Percentiles rank a stretch among this genome's conserved stretches.
These are phyloP conservation scores for Tolypocladium sp. DNA, from an alignment of 2,329 filamentous ascomycete species.

Conservation along the genomic window DNA sequence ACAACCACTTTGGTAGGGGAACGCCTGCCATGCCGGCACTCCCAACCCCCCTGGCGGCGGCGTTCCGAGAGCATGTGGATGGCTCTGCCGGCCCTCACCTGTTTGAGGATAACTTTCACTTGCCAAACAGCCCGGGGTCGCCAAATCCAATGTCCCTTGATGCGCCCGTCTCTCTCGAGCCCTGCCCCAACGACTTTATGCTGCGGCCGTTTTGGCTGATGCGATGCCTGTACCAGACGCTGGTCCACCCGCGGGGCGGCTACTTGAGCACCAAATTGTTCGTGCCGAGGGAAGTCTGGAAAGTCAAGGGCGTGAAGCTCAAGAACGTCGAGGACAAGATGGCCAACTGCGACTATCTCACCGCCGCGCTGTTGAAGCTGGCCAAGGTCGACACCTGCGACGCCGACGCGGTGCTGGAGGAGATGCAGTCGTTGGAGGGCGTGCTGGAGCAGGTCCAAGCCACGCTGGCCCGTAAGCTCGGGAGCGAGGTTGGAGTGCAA, in stretches of 20 bases:
- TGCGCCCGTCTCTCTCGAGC: constrained; percentile 71
- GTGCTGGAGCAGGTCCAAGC: constrained; percentile 80
- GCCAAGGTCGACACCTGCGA: constrained; percentile 79
- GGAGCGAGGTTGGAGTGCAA: constrained; percentile 85
- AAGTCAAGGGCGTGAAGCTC: constrained; percentile 86
- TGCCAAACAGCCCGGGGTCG: constrained; percentile 53
- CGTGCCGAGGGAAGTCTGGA: constrained; percentile 86
- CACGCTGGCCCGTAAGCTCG: constrained; percentile 70
- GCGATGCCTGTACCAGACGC: constrained; percentile 85
- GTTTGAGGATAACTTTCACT: constrained; percentile 77
- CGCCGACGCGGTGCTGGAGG: constrained; percentile 83
- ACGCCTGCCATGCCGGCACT: constrained; percentile 45
- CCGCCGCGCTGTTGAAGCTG: constrained; percentile 77
- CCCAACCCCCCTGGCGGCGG: constrained; percentile 57
- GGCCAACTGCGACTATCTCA: constrained; percentile 81
- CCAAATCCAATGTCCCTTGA: constrained; percentile 53
- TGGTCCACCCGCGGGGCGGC: constrained; percentile 83
- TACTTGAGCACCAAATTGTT: constrained; percentile 90
- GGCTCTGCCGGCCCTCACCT: constrained; percentile 62
- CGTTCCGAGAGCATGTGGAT: constrained; percentile 49
- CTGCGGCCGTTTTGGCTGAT: constrained; percentile 98
- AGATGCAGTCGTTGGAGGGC: constrained; percentile 83
- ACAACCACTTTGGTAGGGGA: constrained; percentile 52
- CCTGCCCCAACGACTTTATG: constrained; percentile 81
- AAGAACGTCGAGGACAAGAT: constrained; percentile 91